Evolutionary conservation across 352 stramenopile genomes (phyloP).

Genomic region (Phytophthora boehmeriae): DNA sequence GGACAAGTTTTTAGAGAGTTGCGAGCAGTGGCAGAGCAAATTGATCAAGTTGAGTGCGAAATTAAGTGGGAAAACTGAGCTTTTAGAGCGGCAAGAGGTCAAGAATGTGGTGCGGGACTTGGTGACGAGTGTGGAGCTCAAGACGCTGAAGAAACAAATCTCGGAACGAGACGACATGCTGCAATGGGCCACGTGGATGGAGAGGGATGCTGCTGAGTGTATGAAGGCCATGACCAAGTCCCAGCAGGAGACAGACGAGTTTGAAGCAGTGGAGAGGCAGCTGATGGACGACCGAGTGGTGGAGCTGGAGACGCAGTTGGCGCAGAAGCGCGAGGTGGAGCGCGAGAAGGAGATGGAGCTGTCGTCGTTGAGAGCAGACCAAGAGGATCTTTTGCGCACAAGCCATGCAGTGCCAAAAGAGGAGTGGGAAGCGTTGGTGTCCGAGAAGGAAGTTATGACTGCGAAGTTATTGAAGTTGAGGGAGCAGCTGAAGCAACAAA

Average conservation of each 20-base stretch:
- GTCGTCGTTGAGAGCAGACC: slow-evolving; percentile 29
- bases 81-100: slow-evolving; percentile 39
- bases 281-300: slow-evolving; percentile 56
- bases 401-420: slow-evolving; percentile 31
- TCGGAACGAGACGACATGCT: slow-evolving; percentile 16
- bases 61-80: slow-evolving; percentile 20
- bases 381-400: slow-evolving; percentile 29
- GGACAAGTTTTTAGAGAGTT: slow-evolving; percentile 42
- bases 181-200: slow-evolving; percentile 20
- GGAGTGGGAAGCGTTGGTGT: slow-evolving; percentile 26
- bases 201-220: slow-evolving; percentile 23
- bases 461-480: slow-evolving; percentile 27
- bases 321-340: slow-evolving; percentile 43
- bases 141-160: slow-evolving; percentile 7
- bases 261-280: slow-evolving; percentile 55
- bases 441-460: slow-evolving; percentile 29
- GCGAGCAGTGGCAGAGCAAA: slow-evolving; percentile 33
- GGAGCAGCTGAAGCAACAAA: slow-evolving; percentile 17
- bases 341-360: slow-evolving; percentile 54
- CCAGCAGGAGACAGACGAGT: slow-evolving; percentile 37
- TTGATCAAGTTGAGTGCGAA: slow-evolving; percentile 24
- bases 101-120: slow-evolving; percentile 38
- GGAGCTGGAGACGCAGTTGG: slow-evolving; percentile 56
- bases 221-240: slow-evolving; percentile 14
- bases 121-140: slow-evolving; percentile 40